phyloP scores from a whole-genome alignment of 2,329 filamentous ascomycete species.

The Pleurostoma richardsiae region DNA sequence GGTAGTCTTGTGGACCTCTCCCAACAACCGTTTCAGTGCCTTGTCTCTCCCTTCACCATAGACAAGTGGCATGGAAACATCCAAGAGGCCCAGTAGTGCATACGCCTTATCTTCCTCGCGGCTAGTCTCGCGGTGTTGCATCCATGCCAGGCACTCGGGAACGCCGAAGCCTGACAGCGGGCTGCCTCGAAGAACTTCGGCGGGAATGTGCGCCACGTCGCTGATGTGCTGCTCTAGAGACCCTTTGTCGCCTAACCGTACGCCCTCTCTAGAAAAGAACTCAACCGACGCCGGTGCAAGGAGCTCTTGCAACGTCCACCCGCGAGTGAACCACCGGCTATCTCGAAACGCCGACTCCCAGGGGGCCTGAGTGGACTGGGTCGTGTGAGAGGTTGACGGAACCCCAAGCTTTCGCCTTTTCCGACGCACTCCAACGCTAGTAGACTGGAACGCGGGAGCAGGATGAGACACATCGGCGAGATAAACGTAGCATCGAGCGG shows the following conservation, averaged over 20 bases:
- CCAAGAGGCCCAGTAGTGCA: slow-evolving; percentile 15
- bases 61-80: slow-evolving; percentile 11
- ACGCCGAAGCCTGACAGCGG: slow-evolving; percentile 11
- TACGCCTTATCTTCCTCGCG: slow-evolving; percentile 16
- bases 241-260: slow-evolving; percentile 15
- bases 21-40: slow-evolving; percentile 8
- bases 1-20: slow-evolving; percentile 15
- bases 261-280: slow-evolving; percentile 17
- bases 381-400: background rate
- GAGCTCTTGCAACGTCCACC: slow-evolving; percentile 15
- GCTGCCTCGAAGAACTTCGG: slow-evolving; percentile 10
- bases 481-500: slow-evolving; percentile 7
- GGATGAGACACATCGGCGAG: slow-evolving; percentile 2
- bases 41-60: slow-evolving; percentile 12
- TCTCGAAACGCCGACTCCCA: slow-evolving; percentile 4
- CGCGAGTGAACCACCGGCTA: slow-evolving; percentile 4
- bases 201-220: slow-evolving; percentile 14
- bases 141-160: slow-evolving; percentile 16
- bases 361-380: background rate
- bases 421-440: background rate
- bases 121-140: slow-evolving; percentile 11
- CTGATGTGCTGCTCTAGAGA: slow-evolving; percentile 13
- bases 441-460: background rate
- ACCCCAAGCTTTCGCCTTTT: background rate
- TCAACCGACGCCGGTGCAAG: slow-evolving; percentile 16